Base-by-base conservation (phyloP, 73 alveolate species). In the Paramecium sonneborni region DNA sequence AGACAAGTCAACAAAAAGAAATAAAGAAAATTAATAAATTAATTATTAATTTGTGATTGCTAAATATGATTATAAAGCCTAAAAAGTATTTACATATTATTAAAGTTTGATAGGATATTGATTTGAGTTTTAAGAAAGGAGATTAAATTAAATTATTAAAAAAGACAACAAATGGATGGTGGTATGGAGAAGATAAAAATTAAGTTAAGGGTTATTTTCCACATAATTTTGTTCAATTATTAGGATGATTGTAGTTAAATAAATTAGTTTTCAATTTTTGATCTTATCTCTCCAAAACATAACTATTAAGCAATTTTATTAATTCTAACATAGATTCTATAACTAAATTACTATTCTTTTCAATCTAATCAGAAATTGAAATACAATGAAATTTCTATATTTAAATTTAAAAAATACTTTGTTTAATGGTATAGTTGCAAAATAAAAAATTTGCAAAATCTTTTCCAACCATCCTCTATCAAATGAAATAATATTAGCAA, bases 111-210 rank as follows among this genome's bases (percentile, higher is more conserved):
- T 79, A 79, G 90, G 90, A 79, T 79, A 62, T 39, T n/a, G 90
- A 79, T 79, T 44, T 79, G 43, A 34, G 55, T 23, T 79, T 79
- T 24, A 79, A 79, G 43, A 79, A 79, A 46, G 90, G 90, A 43
- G 74, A 79, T 39, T 30, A 44, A 79, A 46, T 79, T 6, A 79
- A 79, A 46, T 18, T 79, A 43, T 12, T 79, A 41, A 79, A 79
- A 46, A 79, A 79, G 55, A 79, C 90, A 41, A 79, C 44, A 14
- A 79, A 79, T 20, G 90, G 90, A 46, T 79, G 90, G 90, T 79
- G 90, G 90, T 79, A 43, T 79, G 90, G 90, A 6, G 90, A 79
- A 23, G 69, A 43, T 24, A 44, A 79, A 24, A 46, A 24, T 32
- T 39, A 79, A 10, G 74, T 46, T 6, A 72, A 72, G 9, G 90